phyloP scores from a whole-genome alignment of 805 yeast species.

The Wickerhamomyces hampshirensis region DNA sequence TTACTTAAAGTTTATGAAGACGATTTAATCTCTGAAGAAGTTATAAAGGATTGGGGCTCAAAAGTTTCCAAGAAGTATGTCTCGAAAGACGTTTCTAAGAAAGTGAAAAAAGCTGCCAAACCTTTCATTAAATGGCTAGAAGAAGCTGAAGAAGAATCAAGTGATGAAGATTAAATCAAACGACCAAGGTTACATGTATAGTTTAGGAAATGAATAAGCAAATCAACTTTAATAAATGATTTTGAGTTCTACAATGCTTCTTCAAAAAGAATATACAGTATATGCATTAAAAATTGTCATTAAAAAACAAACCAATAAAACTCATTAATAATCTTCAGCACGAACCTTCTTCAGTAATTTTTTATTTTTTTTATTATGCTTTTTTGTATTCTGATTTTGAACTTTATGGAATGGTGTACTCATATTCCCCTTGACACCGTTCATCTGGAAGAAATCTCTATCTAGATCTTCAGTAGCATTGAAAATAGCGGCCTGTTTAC shows the following conservation, averaged over 20 bases:
- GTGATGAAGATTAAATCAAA: constrained; percentile 26
- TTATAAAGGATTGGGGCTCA: constrained; percentile 77
- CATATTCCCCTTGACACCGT: constrained; percentile 55
- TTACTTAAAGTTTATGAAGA: constrained; percentile 75
- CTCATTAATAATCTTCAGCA: constrained; percentile 1
- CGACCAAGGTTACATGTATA: background rate
- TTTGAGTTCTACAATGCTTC: background rate
- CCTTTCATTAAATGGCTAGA: constrained; percentile 94
- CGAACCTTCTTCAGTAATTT: constrained; percentile 32
- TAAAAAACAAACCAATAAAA: background rate
- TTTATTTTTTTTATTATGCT: constrained; percentile 75
- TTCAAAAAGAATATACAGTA: no score
- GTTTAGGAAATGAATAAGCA: background rate
- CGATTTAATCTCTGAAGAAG: constrained; percentile 83
- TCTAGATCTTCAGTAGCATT: constrained; percentile 83
- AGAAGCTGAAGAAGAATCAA: constrained; percentile 83
- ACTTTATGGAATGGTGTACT: constrained; percentile 69
- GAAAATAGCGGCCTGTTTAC: constrained; percentile 73
- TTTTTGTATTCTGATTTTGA: constrained; percentile 32
- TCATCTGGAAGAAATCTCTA: constrained; percentile 76
- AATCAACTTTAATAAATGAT: background rate
- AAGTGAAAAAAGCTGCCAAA: constrained; percentile 93
- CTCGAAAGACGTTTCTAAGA: constrained; percentile 85
- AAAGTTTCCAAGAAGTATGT: constrained; percentile 91
- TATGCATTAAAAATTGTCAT: background rate